Conservation (phyloP, 2,329 filamentous ascomycete species). For the Tolypocladium sp. region DNA sequence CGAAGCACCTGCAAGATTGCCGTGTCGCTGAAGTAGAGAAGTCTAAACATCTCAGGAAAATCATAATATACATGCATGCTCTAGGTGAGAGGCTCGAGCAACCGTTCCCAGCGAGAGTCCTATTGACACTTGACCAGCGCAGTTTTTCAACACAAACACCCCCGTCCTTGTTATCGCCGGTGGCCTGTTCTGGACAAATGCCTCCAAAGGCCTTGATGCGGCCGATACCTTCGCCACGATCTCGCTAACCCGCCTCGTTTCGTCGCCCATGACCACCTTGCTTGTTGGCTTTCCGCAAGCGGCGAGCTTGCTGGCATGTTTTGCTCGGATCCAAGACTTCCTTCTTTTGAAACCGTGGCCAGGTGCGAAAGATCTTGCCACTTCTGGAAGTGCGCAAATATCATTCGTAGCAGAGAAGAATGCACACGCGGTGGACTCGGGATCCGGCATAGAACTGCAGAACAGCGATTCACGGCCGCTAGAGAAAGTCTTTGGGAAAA, state of each 20-base stretch:
- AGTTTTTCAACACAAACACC: conserved; percentile 1
- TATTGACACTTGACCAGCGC: neutral
- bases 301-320: conserved; percentile 3
- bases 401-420: neutral
- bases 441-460: neutral
- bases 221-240: conserved; percentile 6
- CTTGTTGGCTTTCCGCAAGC: conserved; percentile 3
- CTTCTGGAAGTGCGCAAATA: neutral
- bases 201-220: neutral
- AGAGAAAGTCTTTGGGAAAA: neutral
- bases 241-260: conserved; percentile 6
- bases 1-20: conserved; percentile 3
- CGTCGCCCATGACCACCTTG: conserved; percentile 2
- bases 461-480: neutral
- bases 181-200: conserved; percentile 6
- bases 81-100: neutral
- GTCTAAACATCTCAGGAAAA: conserved; percentile 3
- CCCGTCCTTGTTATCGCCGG: conserved; percentile 6
- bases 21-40: conserved; percentile 8
- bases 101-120: neutral
- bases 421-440: neutral
- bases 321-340: conserved; percentile 7
- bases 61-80: conserved; percentile 3
- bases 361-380: neutral
- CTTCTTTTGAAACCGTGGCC: conserved; percentile 2